phyloP scores from a whole-genome alignment of 176 grass and related monocot genomes.

The Bothriochloa decipiens region DNA sequence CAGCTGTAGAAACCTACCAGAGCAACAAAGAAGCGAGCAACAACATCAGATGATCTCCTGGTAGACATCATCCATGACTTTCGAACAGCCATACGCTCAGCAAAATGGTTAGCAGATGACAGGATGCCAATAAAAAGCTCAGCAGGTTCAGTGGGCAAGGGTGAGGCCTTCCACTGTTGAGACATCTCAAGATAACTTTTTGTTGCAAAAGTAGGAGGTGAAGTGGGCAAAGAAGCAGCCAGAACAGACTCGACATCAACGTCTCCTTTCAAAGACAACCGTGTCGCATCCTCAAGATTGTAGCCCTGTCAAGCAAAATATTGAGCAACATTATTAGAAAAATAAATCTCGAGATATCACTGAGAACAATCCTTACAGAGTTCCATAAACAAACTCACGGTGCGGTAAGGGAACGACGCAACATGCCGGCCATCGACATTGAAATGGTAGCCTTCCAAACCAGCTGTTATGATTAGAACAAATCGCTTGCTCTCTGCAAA shows the following conservation, averaged over 20 bases:
- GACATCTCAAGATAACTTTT: slow-evolving; percentile 49
- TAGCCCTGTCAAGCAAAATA: slow-evolving; percentile 13
- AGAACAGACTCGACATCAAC: slow-evolving; percentile 42
- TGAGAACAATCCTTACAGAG: neutral
- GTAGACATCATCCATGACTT: slow-evolving; percentile 61
- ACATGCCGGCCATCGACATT: slow-evolving; percentile 69
- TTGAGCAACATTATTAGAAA: neutral
- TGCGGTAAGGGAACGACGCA: slow-evolving; percentile 73
- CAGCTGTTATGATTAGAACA: slow-evolving; percentile 62
- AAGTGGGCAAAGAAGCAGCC: slow-evolving; percentile 39
- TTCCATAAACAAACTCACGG: slow-evolving; percentile 5
- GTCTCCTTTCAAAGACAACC: slow-evolving; percentile 50
- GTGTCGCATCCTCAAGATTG: slow-evolving; percentile 53
- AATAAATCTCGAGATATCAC: neutral
- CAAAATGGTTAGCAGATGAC: slow-evolving; percentile 52
- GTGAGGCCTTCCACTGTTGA: slow-evolving; percentile 40
- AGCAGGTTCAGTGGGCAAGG: slow-evolving; percentile 38
- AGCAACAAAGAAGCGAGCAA: slow-evolving; percentile 60
- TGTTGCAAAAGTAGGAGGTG: slow-evolving; percentile 46
- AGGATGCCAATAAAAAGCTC: slow-evolving; percentile 59
- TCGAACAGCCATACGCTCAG: slow-evolving; percentile 57
- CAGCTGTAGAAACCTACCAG: slow-evolving; percentile 33
- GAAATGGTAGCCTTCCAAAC: slow-evolving; percentile 76
- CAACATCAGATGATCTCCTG: slow-evolving; percentile 44
- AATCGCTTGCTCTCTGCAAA: slow-evolving; percentile 62